Conservation (phyloP, 352 stramenopile genomes). For the Lagenidium sp. region DNA sequence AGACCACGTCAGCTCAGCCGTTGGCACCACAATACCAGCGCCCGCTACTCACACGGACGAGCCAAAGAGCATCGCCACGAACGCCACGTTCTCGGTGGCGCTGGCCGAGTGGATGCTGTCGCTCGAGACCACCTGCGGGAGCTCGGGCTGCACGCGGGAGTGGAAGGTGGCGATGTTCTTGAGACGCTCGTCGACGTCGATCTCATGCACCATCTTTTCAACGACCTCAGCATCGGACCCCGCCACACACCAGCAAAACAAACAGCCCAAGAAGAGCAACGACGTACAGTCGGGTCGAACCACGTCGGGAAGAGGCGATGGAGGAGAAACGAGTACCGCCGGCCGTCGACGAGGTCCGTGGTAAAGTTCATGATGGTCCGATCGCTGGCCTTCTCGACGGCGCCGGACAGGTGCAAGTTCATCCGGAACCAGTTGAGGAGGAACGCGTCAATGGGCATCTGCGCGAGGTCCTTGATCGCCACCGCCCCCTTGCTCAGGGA, state of each 20-base stretch:
- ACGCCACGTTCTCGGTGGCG: constrained; percentile 61
- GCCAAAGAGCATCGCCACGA: constrained; percentile 74
- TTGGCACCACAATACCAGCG: too few species aligned
- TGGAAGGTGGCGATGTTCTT: constrained; percentile 67
- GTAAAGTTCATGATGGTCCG: constrained; percentile 75
- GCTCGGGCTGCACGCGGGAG: constrained; percentile 41
- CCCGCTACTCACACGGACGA: too few species aligned
- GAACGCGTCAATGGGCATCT: constrained; percentile 67
- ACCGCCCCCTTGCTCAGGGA: constrained; percentile 19
- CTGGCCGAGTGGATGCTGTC: constrained; percentile 62
- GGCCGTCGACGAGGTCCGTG: constrained; percentile 52
- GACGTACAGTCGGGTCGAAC: constrained; percentile 48
- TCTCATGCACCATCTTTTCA: constrained; percentile 64
- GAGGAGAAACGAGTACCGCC: constrained; percentile 56
- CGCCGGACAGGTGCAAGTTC: constrained; percentile 54
- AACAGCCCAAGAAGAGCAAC: not conserved
- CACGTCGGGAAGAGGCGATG: constrained; percentile 66
- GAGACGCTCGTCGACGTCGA: constrained; percentile 60
- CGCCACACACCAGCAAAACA: not conserved
- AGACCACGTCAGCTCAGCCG: too few species aligned
- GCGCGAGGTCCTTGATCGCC: constrained; percentile 46
- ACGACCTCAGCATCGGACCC: not conserved
- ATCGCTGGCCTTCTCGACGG: constrained; percentile 52
- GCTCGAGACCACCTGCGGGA: constrained; percentile 58
- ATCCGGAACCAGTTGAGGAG: constrained; percentile 72